These are phyloP conservation scores for Liquidambar formosana DNA, from an alignment of 164 flowering plant species.

Conservation along the genomic window DNA sequence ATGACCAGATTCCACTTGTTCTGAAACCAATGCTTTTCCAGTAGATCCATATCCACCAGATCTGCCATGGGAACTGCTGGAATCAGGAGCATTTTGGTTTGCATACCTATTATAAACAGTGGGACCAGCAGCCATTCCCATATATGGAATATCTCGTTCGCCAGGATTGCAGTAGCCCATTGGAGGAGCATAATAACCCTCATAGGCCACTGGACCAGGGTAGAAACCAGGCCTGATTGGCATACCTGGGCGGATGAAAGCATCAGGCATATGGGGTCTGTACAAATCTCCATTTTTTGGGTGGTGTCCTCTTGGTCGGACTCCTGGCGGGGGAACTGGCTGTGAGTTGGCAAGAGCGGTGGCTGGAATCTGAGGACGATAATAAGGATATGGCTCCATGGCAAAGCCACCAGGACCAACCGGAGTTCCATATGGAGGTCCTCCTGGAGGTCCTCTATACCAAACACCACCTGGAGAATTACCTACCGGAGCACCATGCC, in stretches of 20 bases:
- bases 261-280: conserved; percentile 71
- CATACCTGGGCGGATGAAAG: conserved; percentile 70
- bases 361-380: conserved; percentile 66
- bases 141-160: conserved; percentile 63
- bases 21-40: conserved; percentile 31
- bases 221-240: conserved; percentile 84
- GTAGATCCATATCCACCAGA: conserved; percentile 46
- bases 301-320: conserved; percentile 63
- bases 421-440: conserved; percentile 68
- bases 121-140: conserved; percentile 66
- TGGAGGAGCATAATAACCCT: conserved; percentile 81
- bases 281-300: conserved; percentile 66
- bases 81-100: conserved; percentile 49
- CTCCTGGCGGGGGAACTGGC: conserved; percentile 54
- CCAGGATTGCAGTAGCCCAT: conserved; percentile 60
- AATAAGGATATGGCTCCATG: conserved; percentile 76
- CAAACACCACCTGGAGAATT: conserved; percentile 74
- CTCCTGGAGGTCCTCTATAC: conserved; percentile 80
- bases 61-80: conserved; percentile 45
- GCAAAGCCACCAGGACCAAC: conserved; percentile 76
- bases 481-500: conserved; percentile 70
- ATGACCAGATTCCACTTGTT: conserved; percentile 50
- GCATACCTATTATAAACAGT: conserved; percentile 52
- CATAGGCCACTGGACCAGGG: conserved; percentile 73
- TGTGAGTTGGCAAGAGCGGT: conserved; percentile 58